These are phyloP conservation scores for Xerocomus brunneocitrinus DNA, from an alignment of 768 basidiomycete genomes.

Conservation along the genomic window DNA sequence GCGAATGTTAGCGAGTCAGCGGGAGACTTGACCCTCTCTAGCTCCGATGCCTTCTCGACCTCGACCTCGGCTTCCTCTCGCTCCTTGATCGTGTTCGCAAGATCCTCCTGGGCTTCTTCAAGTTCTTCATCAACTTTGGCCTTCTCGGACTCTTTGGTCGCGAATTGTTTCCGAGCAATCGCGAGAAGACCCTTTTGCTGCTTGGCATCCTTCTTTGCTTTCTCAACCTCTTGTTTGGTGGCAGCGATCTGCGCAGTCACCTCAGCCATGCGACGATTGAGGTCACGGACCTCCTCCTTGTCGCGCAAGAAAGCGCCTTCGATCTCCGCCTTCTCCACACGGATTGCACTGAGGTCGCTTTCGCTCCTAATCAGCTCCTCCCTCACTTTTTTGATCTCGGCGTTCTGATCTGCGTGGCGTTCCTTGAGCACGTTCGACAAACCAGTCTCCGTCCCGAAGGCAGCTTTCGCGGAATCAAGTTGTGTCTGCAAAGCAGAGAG, in stretches of 20 bases:
- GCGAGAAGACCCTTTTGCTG: slow-evolving; percentile 95
- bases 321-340: slow-evolving; percentile 88
- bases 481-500: slow-evolving; percentile 80
- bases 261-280: slow-evolving; percentile 83
- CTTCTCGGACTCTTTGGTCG: slow-evolving; percentile 74
- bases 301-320: slow-evolving; percentile 84
- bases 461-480: slow-evolving; percentile 74
- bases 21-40: slow-evolving; percentile 37
- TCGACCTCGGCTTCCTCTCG: slow-evolving; percentile 52
- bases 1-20: slow-evolving; percentile 53
- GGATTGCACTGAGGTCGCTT: slow-evolving; percentile 84
- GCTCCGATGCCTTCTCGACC: slow-evolving; percentile 33
- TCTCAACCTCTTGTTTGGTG: slow-evolving; percentile 76
- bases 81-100: slow-evolving; percentile 49
- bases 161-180: slow-evolving; percentile 91
- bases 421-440: slow-evolving; percentile 64
- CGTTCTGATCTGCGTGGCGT: slow-evolving; percentile 59
- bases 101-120: slow-evolving; percentile 57
- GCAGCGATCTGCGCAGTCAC: slow-evolving; percentile 66
- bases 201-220: slow-evolving; percentile 87
- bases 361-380: slow-evolving; percentile 85
- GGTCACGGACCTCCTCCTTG: slow-evolving; percentile 87
- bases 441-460: slow-evolving; percentile 81
- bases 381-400: slow-evolving; percentile 65
- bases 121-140: slow-evolving; percentile 69